A percentile compares a stretch with the other conserved stretches of the same genome.
phyloP scores from a whole-genome alignment of 2,329 filamentous ascomycete species.

The Alternaria longipes region DNA sequence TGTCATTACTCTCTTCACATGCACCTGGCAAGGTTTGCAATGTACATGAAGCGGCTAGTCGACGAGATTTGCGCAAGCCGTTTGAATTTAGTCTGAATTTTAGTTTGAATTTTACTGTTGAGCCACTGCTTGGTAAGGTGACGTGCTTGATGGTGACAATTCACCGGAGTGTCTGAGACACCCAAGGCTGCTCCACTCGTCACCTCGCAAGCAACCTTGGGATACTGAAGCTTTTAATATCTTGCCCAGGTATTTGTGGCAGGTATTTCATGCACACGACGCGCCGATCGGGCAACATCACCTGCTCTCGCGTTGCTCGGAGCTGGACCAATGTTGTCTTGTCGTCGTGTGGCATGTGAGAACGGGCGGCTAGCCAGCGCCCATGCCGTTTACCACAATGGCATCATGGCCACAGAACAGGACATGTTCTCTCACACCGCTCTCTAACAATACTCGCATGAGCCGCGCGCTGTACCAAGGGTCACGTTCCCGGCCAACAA shows the following conservation, averaged over 20 bases:
- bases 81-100: constrained; percentile 1
- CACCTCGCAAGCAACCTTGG: background rate
- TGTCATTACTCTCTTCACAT: background rate
- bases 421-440: constrained; percentile 1
- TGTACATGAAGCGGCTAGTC: constrained; percentile 1
- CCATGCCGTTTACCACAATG: background rate
- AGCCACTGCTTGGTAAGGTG: background rate
- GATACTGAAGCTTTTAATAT: background rate
- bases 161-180: background rate
- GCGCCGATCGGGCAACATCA: background rate
- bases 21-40: background rate
- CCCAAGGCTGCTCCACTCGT: background rate
- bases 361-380: constrained; percentile 4
- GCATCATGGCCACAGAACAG: background rate
- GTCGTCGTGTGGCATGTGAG: constrained; percentile 9
- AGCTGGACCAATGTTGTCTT: constrained; percentile 1
- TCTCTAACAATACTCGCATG: background rate
- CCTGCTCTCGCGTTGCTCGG: constrained; percentile 5
- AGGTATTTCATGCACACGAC: background rate
- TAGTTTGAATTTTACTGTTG: constrained; percentile 4
- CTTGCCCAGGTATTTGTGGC: background rate
- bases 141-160: background rate
- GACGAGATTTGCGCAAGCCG: background rate
- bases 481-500: background rate
- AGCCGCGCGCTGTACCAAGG: background rate